Conservation (phyloP, 805 yeast species). For the Candida broadrunensis region DNA sequence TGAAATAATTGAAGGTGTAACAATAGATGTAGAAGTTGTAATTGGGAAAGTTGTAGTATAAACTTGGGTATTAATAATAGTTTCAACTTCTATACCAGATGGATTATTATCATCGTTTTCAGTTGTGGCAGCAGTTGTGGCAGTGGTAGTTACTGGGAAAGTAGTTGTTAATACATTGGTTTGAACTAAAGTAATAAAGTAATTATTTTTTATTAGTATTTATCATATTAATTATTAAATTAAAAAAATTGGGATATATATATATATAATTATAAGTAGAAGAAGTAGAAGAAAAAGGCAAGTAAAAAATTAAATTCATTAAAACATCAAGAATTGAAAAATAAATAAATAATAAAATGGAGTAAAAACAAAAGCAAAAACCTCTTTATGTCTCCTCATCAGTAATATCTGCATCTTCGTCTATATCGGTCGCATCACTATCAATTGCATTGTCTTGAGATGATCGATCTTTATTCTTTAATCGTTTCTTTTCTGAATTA, state of each 20-base stretch:
- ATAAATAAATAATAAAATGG: too few species aligned
- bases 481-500: slow-evolving; percentile 3
- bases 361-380: too few species aligned
- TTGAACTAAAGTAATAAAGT: slow-evolving; percentile 4
- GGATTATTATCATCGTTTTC: slow-evolving; percentile 9
- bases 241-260: too few species aligned
- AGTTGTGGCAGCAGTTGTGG: slow-evolving; percentile 4
- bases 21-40: slow-evolving; percentile 5
- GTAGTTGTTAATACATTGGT: slow-evolving; percentile 2
- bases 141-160: slow-evolving; percentile 1
- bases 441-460: slow-evolving; percentile 11
- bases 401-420: slow-evolving; percentile 24
- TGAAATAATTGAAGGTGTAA: slow-evolving; percentile 3
- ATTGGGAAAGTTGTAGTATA: background rate
- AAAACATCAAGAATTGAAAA: too few species aligned
- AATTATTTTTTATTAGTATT: too few species aligned
- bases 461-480: background rate
- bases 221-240: too few species aligned
- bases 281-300: too few species aligned
- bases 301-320: too few species aligned
- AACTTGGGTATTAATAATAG: background rate
- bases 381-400: slow-evolving; percentile 8
- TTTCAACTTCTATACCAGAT: slow-evolving; percentile 4
- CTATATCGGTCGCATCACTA: slow-evolving; percentile 35
- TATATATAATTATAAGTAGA: too few species aligned